Percentiles rank a stretch among this genome's conserved stretches.
Conservation (phyloP, 208 protist species). For the Tritrichomonas foetus region DNA sequence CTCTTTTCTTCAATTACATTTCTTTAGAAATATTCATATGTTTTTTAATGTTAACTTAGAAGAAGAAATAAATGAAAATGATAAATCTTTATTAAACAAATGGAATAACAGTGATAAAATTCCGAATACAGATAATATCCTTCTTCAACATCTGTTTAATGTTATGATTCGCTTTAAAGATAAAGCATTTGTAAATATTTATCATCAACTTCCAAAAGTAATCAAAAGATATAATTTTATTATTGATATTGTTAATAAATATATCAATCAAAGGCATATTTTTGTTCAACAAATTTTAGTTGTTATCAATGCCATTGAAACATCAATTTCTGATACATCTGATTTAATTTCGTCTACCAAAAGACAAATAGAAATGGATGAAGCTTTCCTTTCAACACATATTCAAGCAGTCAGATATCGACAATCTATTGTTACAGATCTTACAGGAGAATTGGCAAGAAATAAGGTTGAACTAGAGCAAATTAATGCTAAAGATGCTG, state of each 20-base stretch:
- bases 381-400: background rate
- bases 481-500: background rate
- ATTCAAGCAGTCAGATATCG: background rate
- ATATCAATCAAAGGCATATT: background rate
- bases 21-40: background rate
- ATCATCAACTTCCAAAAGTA: background rate
- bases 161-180: background rate
- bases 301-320: slow-evolving; percentile 2
- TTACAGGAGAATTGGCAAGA: background rate
- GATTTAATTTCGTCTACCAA: background rate
- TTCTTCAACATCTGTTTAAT: background rate
- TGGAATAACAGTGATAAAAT: background rate
- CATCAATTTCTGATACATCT: background rate
- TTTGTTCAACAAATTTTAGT: background rate
- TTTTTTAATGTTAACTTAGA: background rate
- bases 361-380: background rate
- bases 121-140: background rate
- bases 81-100: background rate
- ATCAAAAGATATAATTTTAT: background rate
- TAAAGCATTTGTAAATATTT: background rate
- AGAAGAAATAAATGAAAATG: background rate
- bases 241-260: background rate
- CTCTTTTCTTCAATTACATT: background rate
- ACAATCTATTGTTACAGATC: background rate
- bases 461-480: background rate